Base-by-base conservation (phyloP, 352 stramenopile species). In the Globisporangium ultimum region DNA sequence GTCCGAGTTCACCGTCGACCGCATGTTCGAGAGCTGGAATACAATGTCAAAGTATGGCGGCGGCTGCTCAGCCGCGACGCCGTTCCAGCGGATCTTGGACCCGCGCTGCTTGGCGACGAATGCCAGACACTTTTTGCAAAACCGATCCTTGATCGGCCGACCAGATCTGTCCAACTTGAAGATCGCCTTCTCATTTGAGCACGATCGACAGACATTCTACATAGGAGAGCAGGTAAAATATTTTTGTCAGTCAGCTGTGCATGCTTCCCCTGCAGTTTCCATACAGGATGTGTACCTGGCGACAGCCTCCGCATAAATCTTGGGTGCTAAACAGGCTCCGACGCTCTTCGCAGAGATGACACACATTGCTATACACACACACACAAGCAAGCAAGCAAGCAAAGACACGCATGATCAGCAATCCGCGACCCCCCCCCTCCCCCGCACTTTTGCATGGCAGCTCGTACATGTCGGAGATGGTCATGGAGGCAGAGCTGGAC, bases 151-250 rank as follows among this genome's bases (percentile, higher is more conserved):
- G 21, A 75, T 67, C 17, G 65, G 63, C 13, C 65, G 60, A 0
- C 65, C 67, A n/a, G 54, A 71, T 41, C 70, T 75, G 53, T 82
- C 72, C 24, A 82, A 59, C 57, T 75, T 57, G 48, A 78, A 82
- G 40, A 84, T 66, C 50, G 68, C 76, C 36, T 70, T 62, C 52
- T 76, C 76, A 20, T 72, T 58, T 38, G 70, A 84, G 52, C 75
- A 84, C 38, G 67, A 70, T 41, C 67, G 76, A 59, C 75, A 84
- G 9, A 82, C 75, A 12, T 69, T 78, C 57, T 84, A 70, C 21
- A 18, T 9, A 13, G 5, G 15, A 47, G 34, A 41, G 2, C 47
- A 21, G 24, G 28, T 2, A 41, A 14, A 45, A n/a, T n/a, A n/a
- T n/a, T n/a, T n/a, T n/a, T n/a, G 47, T 32, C 5, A 11, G 5